phyloP scores from a whole-genome alignment of 1,139 yeast species.

The Zygosaccharomyces sapae region DNA sequence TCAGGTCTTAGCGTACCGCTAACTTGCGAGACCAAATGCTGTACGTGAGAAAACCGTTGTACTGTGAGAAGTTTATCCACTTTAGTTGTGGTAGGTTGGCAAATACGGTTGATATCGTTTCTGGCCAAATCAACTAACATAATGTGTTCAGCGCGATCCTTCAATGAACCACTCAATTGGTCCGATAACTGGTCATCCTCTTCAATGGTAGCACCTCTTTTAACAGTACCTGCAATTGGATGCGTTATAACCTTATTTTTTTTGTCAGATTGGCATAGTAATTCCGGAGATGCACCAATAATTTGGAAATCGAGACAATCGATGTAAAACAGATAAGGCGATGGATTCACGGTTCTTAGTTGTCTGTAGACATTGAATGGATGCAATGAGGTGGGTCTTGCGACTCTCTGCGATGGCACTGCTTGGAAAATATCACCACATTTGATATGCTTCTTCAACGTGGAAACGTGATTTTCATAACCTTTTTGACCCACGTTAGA shows the following conservation, averaged over 20 bases:
- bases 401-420: conserved; percentile 94
- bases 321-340: conserved; percentile 91
- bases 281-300: conserved; percentile 96
- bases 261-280: conserved; percentile 74
- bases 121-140: conserved; percentile 97
- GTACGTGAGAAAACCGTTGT: conserved; percentile 94
- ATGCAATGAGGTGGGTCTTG: conserved; percentile 89
- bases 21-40: conserved; percentile 93
- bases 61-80: conserved; percentile 87
- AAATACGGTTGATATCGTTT: conserved; percentile 91
- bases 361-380: conserved; percentile 96
- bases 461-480: conserved; percentile 74
- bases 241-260: conserved; percentile 80
- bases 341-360: conserved; percentile 90
- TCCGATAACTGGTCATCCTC: conserved; percentile 85
- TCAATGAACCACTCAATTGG: conserved; percentile 68
- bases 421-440: conserved; percentile 95
- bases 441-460: conserved; percentile 72
- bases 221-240: conserved; percentile 96
- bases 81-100: conserved; percentile 75
- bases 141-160: conserved; percentile 96
- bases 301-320: conserved; percentile 89
- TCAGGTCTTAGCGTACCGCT: conserved; percentile 82
- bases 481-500: conserved; percentile 94
- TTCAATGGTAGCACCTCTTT: conserved; percentile 81